Conservation (phyloP, 2,329 filamentous ascomycete genomes). For the Ascochyta koolunga region DNA sequence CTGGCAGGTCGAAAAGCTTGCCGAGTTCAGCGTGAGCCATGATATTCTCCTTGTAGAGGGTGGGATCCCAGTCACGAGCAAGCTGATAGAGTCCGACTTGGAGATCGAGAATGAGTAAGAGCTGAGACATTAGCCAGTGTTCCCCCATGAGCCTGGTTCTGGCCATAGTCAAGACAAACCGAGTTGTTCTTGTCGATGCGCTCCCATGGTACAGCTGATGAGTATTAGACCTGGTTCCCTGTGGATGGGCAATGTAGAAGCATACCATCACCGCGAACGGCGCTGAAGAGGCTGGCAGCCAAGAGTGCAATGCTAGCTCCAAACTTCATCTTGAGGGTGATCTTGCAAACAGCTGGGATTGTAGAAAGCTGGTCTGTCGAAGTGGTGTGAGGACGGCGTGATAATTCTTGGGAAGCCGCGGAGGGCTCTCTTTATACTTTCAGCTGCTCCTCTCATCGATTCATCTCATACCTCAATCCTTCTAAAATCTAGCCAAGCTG, state of each 20-base stretch:
- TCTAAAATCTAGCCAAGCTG: neutral
- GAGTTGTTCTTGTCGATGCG: conserved; percentile 52
- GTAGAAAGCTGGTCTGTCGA: conserved; percentile 6
- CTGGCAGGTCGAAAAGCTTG: conserved; percentile 70
- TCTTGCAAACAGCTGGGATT: neutral
- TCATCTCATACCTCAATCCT: neutral
- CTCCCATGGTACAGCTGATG: conserved; percentile 47
- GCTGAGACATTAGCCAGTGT: conserved; percentile 36
- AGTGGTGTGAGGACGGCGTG: conserved; percentile 23
- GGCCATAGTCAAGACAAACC: conserved; percentile 21
- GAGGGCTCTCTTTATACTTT: conserved; percentile 34
- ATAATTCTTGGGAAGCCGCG: conserved; percentile 14
- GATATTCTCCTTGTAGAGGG: conserved; percentile 70
- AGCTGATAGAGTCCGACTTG: conserved; percentile 65
- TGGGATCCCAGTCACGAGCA: conserved; percentile 70
- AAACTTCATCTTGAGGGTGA: conserved; percentile 40
- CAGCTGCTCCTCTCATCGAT: neutral
- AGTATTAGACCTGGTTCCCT: conserved; percentile 20
- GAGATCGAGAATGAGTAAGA: conserved; percentile 65
- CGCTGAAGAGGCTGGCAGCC: conserved; percentile 37
- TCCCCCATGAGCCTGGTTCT: neutral
- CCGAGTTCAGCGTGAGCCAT: conserved; percentile 71
- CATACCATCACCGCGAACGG: conserved; percentile 41
- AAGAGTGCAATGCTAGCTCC: conserved; percentile 32
- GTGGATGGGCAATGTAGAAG: neutral